A percentile compares a stretch with the other conserved stretches of the same genome.
Conservation (phyloP, 2,329 filamentous ascomycete genomes). For the Fusarium avenaceum region DNA sequence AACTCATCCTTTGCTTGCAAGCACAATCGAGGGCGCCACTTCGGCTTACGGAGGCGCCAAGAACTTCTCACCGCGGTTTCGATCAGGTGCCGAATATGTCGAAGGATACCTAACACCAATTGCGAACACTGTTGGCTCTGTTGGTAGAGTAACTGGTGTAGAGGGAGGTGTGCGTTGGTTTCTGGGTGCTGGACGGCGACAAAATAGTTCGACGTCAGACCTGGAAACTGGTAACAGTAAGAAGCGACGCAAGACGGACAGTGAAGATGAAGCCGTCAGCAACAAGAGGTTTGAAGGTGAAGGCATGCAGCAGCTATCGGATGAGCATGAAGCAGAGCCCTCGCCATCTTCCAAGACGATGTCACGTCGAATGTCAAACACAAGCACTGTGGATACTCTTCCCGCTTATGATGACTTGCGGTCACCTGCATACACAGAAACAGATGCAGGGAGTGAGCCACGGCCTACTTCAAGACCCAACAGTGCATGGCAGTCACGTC, state of each 20-base stretch:
- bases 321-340: slow-evolving; percentile 47
- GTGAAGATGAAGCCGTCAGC: slow-evolving; percentile 52
- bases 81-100: slow-evolving; percentile 89
- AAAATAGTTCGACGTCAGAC: slow-evolving; percentile 62
- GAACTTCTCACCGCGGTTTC: slow-evolving; percentile 89
- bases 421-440: slow-evolving; percentile 81
- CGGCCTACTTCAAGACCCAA: slow-evolving; percentile 51
- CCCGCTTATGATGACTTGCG: slow-evolving; percentile 86
- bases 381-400: slow-evolving; percentile 79
- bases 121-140: slow-evolving; percentile 86
- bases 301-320: slow-evolving; percentile 48
- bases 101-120: slow-evolving; percentile 90
- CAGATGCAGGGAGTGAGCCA: slow-evolving; percentile 53
- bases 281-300: slow-evolving; percentile 50
- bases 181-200: slow-evolving; percentile 71
- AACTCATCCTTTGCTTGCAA: slow-evolving; percentile 87
- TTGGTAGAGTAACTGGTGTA: slow-evolving; percentile 87
- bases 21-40: slow-evolving; percentile 85
- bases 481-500: slow-evolving; percentile 79
- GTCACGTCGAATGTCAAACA: slow-evolving; percentile 71
- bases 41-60: slow-evolving; percentile 90
- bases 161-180: slow-evolving; percentile 91
- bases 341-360: slow-evolving; percentile 47
- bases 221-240: slow-evolving; percentile 62
- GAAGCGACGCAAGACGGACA: slow-evolving; percentile 71